Conservation (phyloP, 305 asterid genomes). For the Ajuga reptans region DNA sequence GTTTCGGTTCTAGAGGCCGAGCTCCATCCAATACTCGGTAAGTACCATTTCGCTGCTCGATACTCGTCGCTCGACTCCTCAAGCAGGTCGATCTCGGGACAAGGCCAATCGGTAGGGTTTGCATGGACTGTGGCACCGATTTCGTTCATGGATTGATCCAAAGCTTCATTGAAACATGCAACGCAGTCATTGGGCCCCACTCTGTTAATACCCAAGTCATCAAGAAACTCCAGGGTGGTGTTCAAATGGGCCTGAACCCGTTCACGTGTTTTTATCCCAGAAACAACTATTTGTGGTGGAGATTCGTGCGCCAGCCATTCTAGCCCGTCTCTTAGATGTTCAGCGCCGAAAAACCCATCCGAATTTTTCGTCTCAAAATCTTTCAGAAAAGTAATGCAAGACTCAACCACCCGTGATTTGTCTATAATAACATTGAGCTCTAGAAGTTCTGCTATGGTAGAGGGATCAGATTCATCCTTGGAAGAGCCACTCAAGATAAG, state of each 20-base stretch:
- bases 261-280: slow-evolving; percentile 56
- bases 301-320: slow-evolving; percentile 83
- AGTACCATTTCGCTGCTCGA: slow-evolving; percentile 36
- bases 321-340: slow-evolving; percentile 58
- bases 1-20: slow-evolving; percentile 39
- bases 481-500: slow-evolving; percentile 52
- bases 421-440: slow-evolving; percentile 53
- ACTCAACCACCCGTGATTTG: slow-evolving; percentile 36
- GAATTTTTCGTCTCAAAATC: slow-evolving; percentile 28
- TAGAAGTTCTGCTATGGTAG: slow-evolving; percentile 41
- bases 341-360: slow-evolving; percentile 63
- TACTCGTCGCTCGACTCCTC: slow-evolving; percentile 40
- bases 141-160: slow-evolving; percentile 51
- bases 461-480: slow-evolving; percentile 36
- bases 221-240: slow-evolving; percentile 38
- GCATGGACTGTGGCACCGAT: slow-evolving; percentile 52
- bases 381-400: slow-evolving; percentile 47
- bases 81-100: slow-evolving; percentile 69
- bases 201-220: slow-evolving; percentile 25
- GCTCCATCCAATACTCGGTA: slow-evolving; percentile 80
- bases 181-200: slow-evolving; percentile 59
- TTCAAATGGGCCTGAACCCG: slow-evolving; percentile 56
- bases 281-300: slow-evolving; percentile 51
- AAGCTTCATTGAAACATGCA: slow-evolving; percentile 56
- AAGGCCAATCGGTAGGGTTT: slow-evolving; percentile 77